Percentiles rank a stretch among this genome's conserved stretches.
phyloP scores from a whole-genome alignment of 2,329 filamentous ascomycete species.

The Stagonosporopsis chrysanthemi region DNA sequence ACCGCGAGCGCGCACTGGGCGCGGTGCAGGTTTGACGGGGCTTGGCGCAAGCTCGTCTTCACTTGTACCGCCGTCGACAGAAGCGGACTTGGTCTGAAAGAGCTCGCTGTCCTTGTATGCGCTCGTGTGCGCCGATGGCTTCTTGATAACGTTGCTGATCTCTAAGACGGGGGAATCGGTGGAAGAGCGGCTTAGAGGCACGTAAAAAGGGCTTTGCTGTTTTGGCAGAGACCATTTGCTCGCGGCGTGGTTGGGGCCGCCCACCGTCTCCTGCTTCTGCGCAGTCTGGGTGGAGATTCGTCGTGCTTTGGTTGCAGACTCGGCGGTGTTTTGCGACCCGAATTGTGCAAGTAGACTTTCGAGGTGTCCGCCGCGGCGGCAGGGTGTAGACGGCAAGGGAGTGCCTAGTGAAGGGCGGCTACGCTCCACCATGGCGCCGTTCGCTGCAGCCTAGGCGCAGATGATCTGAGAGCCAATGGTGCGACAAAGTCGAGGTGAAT shows the following conservation, averaged over 20 bases:
- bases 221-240: conserved; percentile 23
- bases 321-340: conserved; percentile 37
- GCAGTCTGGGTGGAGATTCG: conserved; percentile 22
- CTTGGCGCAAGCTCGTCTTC: conserved; percentile 36
- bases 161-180: neutral
- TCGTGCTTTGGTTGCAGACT: conserved; percentile 43
- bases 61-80: conserved; percentile 20
- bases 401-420: conserved; percentile 24
- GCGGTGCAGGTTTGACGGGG: conserved; percentile 33
- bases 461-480: neutral
- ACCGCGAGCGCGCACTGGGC: conserved; percentile 13
- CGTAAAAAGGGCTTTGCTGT: conserved; percentile 11
- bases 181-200: conserved; percentile 13
- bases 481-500: neutral
- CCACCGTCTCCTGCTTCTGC: conserved; percentile 2
- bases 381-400: conserved; percentile 36
- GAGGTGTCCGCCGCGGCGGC: conserved; percentile 31
- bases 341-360: conserved; percentile 42
- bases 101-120: neutral
- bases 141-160: neutral
- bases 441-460: conserved; percentile 4
- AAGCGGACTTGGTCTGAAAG: neutral
- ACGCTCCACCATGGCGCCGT: conserved; percentile 31
- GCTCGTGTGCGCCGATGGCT: neutral
- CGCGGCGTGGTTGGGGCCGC: neutral